phyloP scores from a whole-genome alignment of 2,329 filamentous ascomycete species.

The Stagonosporopsis cucurbitacearum region DNA sequence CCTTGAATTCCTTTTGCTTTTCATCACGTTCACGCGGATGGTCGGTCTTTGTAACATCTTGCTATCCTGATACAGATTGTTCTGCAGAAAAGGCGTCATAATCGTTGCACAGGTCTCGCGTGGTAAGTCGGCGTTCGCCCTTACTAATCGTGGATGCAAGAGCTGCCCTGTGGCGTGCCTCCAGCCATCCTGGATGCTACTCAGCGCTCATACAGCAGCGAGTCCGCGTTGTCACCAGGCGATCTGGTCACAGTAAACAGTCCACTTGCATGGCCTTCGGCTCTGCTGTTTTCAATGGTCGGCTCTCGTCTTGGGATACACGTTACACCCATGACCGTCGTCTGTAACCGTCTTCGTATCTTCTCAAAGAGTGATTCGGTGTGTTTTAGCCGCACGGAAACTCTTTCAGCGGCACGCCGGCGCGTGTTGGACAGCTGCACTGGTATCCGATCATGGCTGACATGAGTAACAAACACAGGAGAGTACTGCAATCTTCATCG shows the following conservation, averaged over 20 bases:
- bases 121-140: constrained; percentile 3
- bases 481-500: constrained; percentile 77
- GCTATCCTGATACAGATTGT: constrained; percentile 4
- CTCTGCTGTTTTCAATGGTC: not conserved
- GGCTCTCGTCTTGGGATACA: not conserved
- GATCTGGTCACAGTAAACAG: not conserved
- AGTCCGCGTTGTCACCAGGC: not conserved
- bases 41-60: not conserved
- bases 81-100: constrained; percentile 6
- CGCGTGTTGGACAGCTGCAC: constrained; percentile 1
- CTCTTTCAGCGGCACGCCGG: not conserved
- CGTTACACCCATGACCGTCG: not conserved
- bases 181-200: too few species aligned
- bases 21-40: not conserved
- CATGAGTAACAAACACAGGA: constrained; percentile 67
- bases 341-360: not conserved
- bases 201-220: constrained; percentile 1
- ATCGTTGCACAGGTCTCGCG: constrained; percentile 7
- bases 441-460: constrained; percentile 52
- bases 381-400: constrained; percentile 7
- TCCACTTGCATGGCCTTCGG: not conserved
- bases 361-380: not conserved
- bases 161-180: not conserved
- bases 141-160: constrained; percentile 2
- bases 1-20: constrained; percentile 2